phyloP scores from a whole-genome alignment of 2,329 filamentous ascomycete genomes.

The Fusarium beomiforme region DNA sequence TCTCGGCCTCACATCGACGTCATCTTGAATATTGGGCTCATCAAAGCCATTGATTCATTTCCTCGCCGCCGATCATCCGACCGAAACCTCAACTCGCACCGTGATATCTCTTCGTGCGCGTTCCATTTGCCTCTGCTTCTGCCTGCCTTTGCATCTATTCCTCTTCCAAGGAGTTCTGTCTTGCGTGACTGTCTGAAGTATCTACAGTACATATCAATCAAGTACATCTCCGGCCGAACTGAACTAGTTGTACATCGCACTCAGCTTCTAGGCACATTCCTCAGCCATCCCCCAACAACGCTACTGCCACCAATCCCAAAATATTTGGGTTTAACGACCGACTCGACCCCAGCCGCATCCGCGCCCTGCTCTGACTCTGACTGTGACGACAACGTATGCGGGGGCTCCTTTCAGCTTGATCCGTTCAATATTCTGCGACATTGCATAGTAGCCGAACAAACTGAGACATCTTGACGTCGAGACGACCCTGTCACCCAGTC shows the following conservation, averaged over 20 bases:
- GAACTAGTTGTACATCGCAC: slow-evolving; percentile 13
- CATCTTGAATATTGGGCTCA: slow-evolving; percentile 29
- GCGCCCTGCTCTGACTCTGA: slow-evolving; percentile 15
- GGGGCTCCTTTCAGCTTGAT: slow-evolving; percentile 25
- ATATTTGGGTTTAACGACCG: slow-evolving; percentile 1
- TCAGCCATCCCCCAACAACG: slow-evolving; percentile 17
- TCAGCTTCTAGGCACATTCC: slow-evolving; percentile 7
- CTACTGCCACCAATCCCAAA: slow-evolving; percentile 24
- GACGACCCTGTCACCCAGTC: slow-evolving; percentile 15
- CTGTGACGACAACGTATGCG: slow-evolving; percentile 33
- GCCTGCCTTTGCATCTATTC: slow-evolving; percentile 5
- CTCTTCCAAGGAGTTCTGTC: slow-evolving; percentile 11
- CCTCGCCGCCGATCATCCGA: slow-evolving; percentile 27
- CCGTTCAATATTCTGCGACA: slow-evolving; percentile 29
- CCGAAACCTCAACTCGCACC: slow-evolving; percentile 22
- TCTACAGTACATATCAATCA: slow-evolving; percentile 4
- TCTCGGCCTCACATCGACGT: slow-evolving; percentile 34
- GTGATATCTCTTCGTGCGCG: slow-evolving; percentile 23
- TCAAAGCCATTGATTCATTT: slow-evolving; percentile 23
- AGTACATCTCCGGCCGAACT: slow-evolving; percentile 2
- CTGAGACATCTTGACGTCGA: slow-evolving; percentile 43
- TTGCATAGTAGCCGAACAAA: slow-evolving; percentile 32
- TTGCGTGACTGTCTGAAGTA: slow-evolving; percentile 36
- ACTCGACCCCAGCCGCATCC: slow-evolving; percentile 13
- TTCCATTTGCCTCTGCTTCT: slow-evolving; percentile 11